Evolutionary conservation across 2,329 filamentous ascomycete genomes (phyloP).

Genomic region (Verticillium tricorpus): DNA sequence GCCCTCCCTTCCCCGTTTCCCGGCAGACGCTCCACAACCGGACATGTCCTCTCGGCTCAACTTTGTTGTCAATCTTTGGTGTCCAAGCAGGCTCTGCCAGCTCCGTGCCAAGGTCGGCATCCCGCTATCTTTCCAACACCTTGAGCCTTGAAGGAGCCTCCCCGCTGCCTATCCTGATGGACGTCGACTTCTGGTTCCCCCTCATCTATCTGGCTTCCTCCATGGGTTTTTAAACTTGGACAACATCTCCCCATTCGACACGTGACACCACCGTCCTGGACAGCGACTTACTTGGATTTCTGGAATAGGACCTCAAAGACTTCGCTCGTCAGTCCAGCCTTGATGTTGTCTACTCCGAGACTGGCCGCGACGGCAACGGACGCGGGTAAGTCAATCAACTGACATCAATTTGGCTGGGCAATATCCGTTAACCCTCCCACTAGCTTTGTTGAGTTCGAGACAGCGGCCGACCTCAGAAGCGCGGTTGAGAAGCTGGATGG

Average conservation of each 20-base stretch:
- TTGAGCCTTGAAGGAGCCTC: slow-evolving; percentile 3
- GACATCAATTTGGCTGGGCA: not conserved
- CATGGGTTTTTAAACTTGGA: slow-evolving; percentile 17
- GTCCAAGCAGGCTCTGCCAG: not conserved
- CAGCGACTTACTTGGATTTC: slow-evolving; percentile 75
- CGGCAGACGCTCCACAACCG: not conserved
- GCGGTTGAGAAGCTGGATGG: slow-evolving; percentile 94
- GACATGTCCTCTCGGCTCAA: not conserved
- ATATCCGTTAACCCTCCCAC: not conserved
- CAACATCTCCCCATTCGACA: slow-evolving; percentile 22
- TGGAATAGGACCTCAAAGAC: slow-evolving; percentile 97
- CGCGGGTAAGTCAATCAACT: slow-evolving; percentile 65
- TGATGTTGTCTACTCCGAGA: slow-evolving; percentile 98
- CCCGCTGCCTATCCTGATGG: slow-evolving; percentile 31
- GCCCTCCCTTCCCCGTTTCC: not conserved
- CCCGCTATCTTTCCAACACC: slow-evolving; percentile 1
- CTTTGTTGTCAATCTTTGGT: not conserved
- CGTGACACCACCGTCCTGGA: slow-evolving; percentile 38
- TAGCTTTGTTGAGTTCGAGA: slow-evolving; percentile 98
- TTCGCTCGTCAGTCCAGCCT: slow-evolving; percentile 95
- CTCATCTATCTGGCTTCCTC: slow-evolving; percentile 4
- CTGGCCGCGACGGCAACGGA: slow-evolving; percentile 83
- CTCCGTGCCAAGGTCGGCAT: not conserved
- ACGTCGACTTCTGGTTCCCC: slow-evolving; percentile 26
- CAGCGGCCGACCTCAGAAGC: slow-evolving; percentile 78